A percentile compares a stretch with the other conserved stretches of the same genome.
Evolutionary conservation across 2,329 filamentous ascomycete genomes (phyloP).

Genomic region (Alternaria metachromatica): DNA sequence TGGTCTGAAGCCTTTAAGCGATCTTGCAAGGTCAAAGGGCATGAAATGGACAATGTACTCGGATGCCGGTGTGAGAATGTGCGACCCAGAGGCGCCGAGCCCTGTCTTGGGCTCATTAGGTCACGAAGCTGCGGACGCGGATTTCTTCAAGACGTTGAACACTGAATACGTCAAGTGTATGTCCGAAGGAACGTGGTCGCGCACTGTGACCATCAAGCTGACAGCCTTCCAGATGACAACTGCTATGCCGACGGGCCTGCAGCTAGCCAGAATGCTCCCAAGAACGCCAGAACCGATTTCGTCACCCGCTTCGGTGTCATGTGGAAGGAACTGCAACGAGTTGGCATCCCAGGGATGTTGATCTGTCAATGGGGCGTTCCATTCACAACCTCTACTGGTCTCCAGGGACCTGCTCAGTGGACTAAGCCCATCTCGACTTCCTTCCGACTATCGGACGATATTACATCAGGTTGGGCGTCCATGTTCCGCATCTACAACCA

Average conservation of each 20-base stretch:
- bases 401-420: slow-evolving; percentile 25
- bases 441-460: slow-evolving; percentile 27
- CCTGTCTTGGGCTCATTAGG: slow-evolving; percentile 23
- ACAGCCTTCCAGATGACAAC: slow-evolving; percentile 21
- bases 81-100: slow-evolving; percentile 22
- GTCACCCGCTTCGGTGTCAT: slow-evolving; percentile 20
- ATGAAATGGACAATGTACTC: slow-evolving; percentile 35
- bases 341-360: slow-evolving; percentile 23
- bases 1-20: slow-evolving; percentile 24
- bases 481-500: slow-evolving; percentile 31
- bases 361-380: slow-evolving; percentile 28
- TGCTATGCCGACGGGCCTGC: slow-evolving; percentile 25
- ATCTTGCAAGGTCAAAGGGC: slow-evolving; percentile 27
- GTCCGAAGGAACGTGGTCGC: neutral
- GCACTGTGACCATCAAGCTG: neutral
- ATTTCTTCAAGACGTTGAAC: slow-evolving; percentile 28
- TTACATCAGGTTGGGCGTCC: slow-evolving; percentile 19
- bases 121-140: slow-evolving; percentile 24
- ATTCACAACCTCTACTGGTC: slow-evolving; percentile 15
- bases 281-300: slow-evolving; percentile 24
- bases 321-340: slow-evolving; percentile 29
- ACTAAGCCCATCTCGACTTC: slow-evolving; percentile 28
- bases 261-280: slow-evolving; percentile 23
- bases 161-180: slow-evolving; percentile 29
- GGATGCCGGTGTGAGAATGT: slow-evolving; percentile 28